Evolutionary conservation across 805 yeast genomes (phyloP), one percentile per base, ranked within the genome.

Genomic region (Suhomyces sp.): DNA sequence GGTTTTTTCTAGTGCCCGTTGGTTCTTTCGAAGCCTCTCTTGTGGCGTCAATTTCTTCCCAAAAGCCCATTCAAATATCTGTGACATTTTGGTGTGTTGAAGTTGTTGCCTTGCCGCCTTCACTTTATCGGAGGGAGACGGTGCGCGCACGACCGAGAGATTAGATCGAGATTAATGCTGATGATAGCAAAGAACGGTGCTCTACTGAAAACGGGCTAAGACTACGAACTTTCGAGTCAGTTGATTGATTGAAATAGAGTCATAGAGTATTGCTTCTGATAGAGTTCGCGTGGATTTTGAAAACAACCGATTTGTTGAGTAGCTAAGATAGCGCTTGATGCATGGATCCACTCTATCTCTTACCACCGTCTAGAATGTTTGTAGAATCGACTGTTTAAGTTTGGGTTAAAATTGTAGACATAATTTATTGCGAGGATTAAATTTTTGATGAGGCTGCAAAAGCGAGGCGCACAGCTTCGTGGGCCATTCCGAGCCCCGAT

Each of bases 31-130:
- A 66, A 94, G 81, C 67, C 91, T 81, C 72, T 94, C 99, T 66
- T 92, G 97, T 9, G 99, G 98, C 46, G 98, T 90, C 56, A 87
- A 73, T 65, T 86, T 82, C 78, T 90, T 89, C 8, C 99, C 99
- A 72, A 94, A 94, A 24, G 89, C 90, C 98, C 98, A 94, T 63
- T 92, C 96, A 58, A 94, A 81, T 43, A 52, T 22, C 44, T 46
- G 55, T 13, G 55, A 50, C 55, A 52, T 52, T 33, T 37, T 19
- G 20, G 13, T 37, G n/a, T 19, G 21, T 37, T 35, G 10, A 8
- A 12, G 17, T n/a, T 13, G 20, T 17, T 35, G 20, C 20, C 40
- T 35, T 35, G 20, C 13, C 12, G 13, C 6, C 22, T 37, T 6
- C 41, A 37, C 41, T 37, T 37, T 37, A 37, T 37, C 41, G 22